Evolutionary conservation across 202 grass and related monocot genomes (phyloP).

Genomic region (Bolboschoenoplectus hybrid): DNA sequence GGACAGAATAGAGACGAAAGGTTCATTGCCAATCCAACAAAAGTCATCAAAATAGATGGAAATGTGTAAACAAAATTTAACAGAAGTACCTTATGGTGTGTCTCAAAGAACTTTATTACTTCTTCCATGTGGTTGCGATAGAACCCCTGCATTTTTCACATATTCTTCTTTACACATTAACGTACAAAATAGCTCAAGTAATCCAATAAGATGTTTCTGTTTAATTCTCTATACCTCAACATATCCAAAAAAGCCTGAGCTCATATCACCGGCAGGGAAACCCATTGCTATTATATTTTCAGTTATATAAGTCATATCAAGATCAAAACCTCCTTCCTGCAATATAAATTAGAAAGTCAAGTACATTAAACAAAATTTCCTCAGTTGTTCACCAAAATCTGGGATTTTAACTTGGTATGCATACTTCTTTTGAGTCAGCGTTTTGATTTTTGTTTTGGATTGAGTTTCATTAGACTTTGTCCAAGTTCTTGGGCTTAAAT

Average conservation of each 20-base stretch:
- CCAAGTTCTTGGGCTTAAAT: constrained; percentile 3
- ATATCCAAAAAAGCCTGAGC: constrained; percentile 98
- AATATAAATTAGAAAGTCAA: constrained; percentile 26
- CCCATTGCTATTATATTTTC: constrained; percentile 99
- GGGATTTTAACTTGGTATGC: not conserved
- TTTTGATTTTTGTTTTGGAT: not conserved
- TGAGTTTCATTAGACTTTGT: constrained; percentile 1
- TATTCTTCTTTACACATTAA: constrained; percentile 15
- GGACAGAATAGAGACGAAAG: not conserved
- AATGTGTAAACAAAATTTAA: not conserved
- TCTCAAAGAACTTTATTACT: constrained; percentile 99
- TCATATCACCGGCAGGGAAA: constrained; percentile 97
- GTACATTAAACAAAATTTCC: not conserved
- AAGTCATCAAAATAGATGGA: constrained; percentile 4
- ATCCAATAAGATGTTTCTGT: not conserved
- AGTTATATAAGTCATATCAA: constrained; percentile 99
- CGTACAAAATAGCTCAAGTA: not conserved
- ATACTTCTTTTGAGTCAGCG: not conserved
- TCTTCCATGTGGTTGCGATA: constrained; percentile 99
- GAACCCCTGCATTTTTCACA: constrained; percentile 70
- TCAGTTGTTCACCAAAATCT: not conserved
- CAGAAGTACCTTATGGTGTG: constrained; percentile 86
- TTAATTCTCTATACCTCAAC: constrained; percentile 74
- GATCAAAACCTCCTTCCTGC: constrained; percentile 99
- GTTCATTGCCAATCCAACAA: not conserved